Percentiles rank a stretch among this genome's conserved stretches.
Evolutionary conservation across 225 moss, liverwort and hornwort genomes (phyloP).

Genomic region (Pleurozium schreberi): DNA sequence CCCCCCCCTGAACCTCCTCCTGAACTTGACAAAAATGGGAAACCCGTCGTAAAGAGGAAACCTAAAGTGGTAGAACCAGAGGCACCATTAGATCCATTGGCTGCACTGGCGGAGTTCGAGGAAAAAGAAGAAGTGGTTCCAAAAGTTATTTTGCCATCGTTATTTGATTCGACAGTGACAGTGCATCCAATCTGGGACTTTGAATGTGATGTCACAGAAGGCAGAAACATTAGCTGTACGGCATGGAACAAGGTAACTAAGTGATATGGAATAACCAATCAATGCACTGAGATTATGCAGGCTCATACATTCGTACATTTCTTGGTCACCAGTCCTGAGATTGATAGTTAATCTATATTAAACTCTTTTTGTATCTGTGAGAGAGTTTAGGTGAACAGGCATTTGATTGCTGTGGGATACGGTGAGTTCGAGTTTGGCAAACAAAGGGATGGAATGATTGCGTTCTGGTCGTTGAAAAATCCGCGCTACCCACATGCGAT

Average conservation of each 20-base stretch:
- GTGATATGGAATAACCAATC: background rate
- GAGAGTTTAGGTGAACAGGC: slow-evolving; percentile 53
- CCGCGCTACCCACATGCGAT: slow-evolving; percentile 75
- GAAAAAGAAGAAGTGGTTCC: slow-evolving; percentile 11
- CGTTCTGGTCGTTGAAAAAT: slow-evolving; percentile 93
- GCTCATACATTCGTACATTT: background rate
- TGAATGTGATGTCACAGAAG: slow-evolving; percentile 49
- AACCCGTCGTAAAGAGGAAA: slow-evolving; percentile 11
- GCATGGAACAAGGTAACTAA: slow-evolving; percentile 90
- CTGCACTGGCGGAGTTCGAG: slow-evolving; percentile 19
- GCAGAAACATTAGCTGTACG: slow-evolving; percentile 87
- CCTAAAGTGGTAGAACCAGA: background rate
- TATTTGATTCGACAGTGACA: slow-evolving; percentile 48
- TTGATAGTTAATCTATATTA: background rate
- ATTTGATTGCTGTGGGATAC: slow-evolving; percentile 80
- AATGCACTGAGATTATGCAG: background rate
- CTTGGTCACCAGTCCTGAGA: background rate
- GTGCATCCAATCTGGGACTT: slow-evolving; percentile 73
- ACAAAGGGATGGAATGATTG: slow-evolving; percentile 74
- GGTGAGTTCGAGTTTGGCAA: slow-evolving; percentile 83
- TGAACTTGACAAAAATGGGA: slow-evolving; percentile 16
- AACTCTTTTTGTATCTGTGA: background rate
- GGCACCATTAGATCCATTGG: slow-evolving; percentile 4
- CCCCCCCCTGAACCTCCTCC: slow-evolving; percentile 12
- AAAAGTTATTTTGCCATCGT: slow-evolving; percentile 32